A percentile compares a stretch with the other conserved stretches of the same genome.
Conservation (phyloP, 352 stramenopile genomes). For the Pythium grandisporangium region DNA sequence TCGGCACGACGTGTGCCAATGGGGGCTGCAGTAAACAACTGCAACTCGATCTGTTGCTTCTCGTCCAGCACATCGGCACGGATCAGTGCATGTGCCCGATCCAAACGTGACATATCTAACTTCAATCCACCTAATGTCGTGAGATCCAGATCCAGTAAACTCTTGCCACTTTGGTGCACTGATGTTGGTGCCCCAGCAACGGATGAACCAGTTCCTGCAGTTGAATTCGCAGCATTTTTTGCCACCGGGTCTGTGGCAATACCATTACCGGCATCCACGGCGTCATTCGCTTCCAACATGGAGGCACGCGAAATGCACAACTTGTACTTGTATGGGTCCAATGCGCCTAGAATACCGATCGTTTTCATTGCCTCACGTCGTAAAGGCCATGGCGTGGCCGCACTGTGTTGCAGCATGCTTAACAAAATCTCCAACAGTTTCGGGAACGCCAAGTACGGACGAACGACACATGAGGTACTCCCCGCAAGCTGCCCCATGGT, state of each 20-base stretch:
- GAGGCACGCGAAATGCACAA: constrained; percentile 61
- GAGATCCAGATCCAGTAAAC: background rate
- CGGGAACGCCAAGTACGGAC: constrained; percentile 94
- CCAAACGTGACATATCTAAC: constrained; percentile 24
- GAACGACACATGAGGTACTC: constrained; percentile 91
- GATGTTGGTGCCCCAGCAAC: background rate
- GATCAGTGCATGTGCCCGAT: constrained; percentile 35
- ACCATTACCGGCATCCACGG: constrained; percentile 18
- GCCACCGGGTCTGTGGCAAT: constrained; percentile 34
- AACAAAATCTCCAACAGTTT: constrained; percentile 93
- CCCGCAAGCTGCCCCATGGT: constrained; percentile 92
- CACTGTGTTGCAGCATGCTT: constrained; percentile 89
- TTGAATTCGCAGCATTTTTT: constrained; percentile 7
- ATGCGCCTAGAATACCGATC: constrained; percentile 91
- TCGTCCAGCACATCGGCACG: constrained; percentile 61
- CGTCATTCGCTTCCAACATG: constrained; percentile 59
- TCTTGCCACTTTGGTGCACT: too few species aligned
- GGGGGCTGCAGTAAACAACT: constrained; percentile 78
- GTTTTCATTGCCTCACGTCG: constrained; percentile 95
- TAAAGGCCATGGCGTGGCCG: constrained; percentile 86
- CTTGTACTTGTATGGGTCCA: constrained; percentile 96
- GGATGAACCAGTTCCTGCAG: too few species aligned
- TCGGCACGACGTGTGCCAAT: constrained; percentile 70
- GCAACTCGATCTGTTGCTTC: constrained; percentile 82
- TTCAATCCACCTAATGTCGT: background rate